A percentile compares a stretch with the other conserved stretches of the same genome.
These are phyloP conservation scores for Tricholoma flavovirens DNA, from an alignment of 768 basidiomycete species.

Conservation along the genomic window DNA sequence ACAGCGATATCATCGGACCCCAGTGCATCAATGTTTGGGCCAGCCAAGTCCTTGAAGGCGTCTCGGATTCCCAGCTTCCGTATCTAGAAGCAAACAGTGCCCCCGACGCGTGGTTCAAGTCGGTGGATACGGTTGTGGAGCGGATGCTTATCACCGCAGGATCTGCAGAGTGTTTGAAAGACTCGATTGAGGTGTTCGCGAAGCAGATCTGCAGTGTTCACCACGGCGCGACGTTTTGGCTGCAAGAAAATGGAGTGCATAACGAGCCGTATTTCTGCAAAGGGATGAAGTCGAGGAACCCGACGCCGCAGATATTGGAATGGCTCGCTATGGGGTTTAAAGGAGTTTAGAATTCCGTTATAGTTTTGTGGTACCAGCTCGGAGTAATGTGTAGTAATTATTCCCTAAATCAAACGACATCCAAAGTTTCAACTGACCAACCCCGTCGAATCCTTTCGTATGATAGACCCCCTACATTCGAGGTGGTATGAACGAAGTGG, in stretches of 20 bases:
- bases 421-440: no score
- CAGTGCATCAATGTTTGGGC: constrained; percentile 12
- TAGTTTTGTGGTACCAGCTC: no score
- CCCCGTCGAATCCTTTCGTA: no score
- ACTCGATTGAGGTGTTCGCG: constrained; percentile 13
- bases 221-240: constrained; percentile 14
- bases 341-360: not conserved
- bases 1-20: constrained; percentile 13
- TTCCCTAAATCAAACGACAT: no score
- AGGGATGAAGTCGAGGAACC: constrained; percentile 14
- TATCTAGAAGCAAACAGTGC: constrained; percentile 17
- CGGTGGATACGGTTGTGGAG: constrained; percentile 16
- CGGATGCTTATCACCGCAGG: constrained; percentile 23
- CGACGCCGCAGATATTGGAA: constrained; percentile 19
- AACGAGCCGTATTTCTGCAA: constrained; percentile 26
- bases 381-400: no score
- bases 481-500: no score
- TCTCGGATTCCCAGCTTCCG: constrained; percentile 7
- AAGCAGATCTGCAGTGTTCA: constrained; percentile 1
- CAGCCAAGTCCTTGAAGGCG: constrained; percentile 9
- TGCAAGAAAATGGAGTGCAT: constrained; percentile 31
- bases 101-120: constrained; percentile 21
- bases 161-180: constrained; percentile 17
- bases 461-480: no score
- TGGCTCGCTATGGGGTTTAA: constrained; percentile 9